These are phyloP conservation scores for Drechslerella dactyloides DNA, from an alignment of 2,329 filamentous ascomycete species.

Conservation along the genomic window DNA sequence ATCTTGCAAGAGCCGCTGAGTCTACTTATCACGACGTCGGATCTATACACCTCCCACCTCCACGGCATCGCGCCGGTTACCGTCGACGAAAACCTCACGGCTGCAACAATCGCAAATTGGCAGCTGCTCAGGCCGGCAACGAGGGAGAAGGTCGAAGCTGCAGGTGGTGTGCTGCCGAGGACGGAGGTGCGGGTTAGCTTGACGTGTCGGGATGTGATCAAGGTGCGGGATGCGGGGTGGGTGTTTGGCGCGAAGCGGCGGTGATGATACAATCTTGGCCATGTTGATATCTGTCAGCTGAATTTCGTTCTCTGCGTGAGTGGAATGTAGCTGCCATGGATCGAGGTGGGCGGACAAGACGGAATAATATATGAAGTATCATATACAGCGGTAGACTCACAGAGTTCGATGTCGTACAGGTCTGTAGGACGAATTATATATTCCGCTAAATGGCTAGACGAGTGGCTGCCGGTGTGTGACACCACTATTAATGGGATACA, in stretches of 20 bases:
- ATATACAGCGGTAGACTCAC: too few species aligned
- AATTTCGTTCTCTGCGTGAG: too few species aligned
- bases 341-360: too few species aligned
- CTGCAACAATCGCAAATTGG: conserved; percentile 75
- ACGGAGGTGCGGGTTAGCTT: conserved; percentile 72
- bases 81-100: conserved; percentile 70
- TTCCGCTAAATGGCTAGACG: too few species aligned
- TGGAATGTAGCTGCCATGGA: too few species aligned
- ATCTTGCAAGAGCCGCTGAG: conserved; percentile 61
- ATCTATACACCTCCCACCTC: conserved; percentile 73
- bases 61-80: conserved; percentile 75
- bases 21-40: conserved; percentile 73
- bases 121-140: conserved; percentile 65
- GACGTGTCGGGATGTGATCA: conserved; percentile 85
- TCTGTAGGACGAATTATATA: too few species aligned
- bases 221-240: conserved; percentile 61
- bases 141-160: conserved; percentile 53
- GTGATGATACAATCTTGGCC: too few species aligned
- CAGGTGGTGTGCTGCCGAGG: conserved; percentile 57
- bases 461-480: too few species aligned
- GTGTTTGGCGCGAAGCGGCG: conserved; percentile 26
- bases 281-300: too few species aligned
- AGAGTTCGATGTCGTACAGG: too few species aligned
- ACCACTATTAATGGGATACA: too few species aligned
- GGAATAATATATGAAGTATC: too few species aligned